These are phyloP conservation scores for Saccharomyces eubayanus DNA, from an alignment of 805 yeast genomes.

Conservation along the genomic window DNA sequence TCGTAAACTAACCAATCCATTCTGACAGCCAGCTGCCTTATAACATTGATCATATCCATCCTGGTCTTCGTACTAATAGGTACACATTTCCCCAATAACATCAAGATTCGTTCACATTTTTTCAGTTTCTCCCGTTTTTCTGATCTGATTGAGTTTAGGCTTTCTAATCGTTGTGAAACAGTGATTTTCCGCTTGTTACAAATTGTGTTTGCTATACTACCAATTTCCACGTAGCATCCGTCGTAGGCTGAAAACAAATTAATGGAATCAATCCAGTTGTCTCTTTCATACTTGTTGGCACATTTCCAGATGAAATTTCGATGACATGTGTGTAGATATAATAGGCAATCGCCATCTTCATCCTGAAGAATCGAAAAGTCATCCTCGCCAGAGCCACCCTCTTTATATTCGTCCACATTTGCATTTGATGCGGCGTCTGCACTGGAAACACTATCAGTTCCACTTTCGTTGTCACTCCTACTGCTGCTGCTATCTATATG, in stretches of 20 bases:
- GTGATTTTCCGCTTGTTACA: constrained; percentile 20
- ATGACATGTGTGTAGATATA: constrained; percentile 28
- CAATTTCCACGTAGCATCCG: constrained; percentile 17
- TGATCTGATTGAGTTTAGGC: constrained; percentile 31
- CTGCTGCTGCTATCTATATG: not conserved
- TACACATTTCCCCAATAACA: constrained; percentile 39
- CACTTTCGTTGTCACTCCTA: not conserved
- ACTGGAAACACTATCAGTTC: not conserved
- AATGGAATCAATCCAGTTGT: constrained; percentile 50
- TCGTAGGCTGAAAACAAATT: constrained; percentile 22
- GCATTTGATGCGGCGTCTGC: not conserved
- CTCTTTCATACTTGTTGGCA: constrained; percentile 37
- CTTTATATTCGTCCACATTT: not conserved
- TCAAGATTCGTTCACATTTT: constrained; percentile 31
- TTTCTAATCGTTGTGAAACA: constrained; percentile 30
- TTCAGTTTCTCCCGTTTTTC: constrained; percentile 32
- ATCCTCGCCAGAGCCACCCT: not conserved
- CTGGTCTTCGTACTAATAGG: constrained; percentile 50
- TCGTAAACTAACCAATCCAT: constrained; percentile 54
- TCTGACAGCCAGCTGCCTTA: constrained; percentile 41
- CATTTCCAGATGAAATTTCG: constrained; percentile 36
- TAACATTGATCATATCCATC: constrained; percentile 39
- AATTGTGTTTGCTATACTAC: constrained; percentile 26
- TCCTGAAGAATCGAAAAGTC: not conserved
- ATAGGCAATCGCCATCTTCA: constrained; percentile 24